Conservation (phyloP, 768 basidiomycete genomes). For the Amanita pseudoporphyria region DNA sequence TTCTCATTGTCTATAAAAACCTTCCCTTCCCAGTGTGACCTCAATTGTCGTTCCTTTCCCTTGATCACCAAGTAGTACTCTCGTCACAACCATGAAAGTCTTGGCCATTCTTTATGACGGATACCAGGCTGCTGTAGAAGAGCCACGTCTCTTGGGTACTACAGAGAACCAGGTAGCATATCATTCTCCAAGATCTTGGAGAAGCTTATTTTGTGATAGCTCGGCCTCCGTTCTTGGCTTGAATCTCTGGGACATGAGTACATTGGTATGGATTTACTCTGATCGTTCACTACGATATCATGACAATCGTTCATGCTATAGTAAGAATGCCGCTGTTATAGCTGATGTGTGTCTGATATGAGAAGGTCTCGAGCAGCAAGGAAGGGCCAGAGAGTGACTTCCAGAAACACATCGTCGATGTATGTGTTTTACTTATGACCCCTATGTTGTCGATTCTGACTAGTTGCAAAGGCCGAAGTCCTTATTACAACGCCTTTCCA, state of each 20-base stretch:
- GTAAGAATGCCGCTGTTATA: neutral
- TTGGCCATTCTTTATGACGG: constrained; percentile 71
- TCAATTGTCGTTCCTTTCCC: neutral
- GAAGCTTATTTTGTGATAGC: constrained; percentile 26
- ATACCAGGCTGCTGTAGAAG: constrained; percentile 51
- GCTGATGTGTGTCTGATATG: neutral
- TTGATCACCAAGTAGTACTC: constrained; percentile 1
- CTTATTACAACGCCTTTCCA: constrained; percentile 84
- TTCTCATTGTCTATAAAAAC: constrained; percentile 1
- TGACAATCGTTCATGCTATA: neutral
- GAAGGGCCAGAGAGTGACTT: constrained; percentile 76
- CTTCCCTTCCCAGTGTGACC: neutral
- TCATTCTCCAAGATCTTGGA: neutral
- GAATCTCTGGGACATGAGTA: constrained; percentile 65
- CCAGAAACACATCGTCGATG: constrained; percentile 75
- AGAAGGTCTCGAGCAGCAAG: constrained; percentile 68
- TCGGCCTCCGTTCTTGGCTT: constrained; percentile 66
- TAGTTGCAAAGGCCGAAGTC: constrained; percentile 50
- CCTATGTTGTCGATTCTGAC: constrained; percentile 7
- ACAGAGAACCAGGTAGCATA: constrained; percentile 61
- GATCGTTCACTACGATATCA: constrained; percentile 2
- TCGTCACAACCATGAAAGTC: constrained; percentile 31
- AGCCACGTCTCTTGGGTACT: constrained; percentile 72
- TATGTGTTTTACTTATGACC: constrained; percentile 24
- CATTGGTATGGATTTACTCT: constrained; percentile 34